Evolutionary conservation across 2,329 filamentous ascomycete genomes (phyloP).

Genomic region (Zymoseptoria pseudotritici): DNA sequence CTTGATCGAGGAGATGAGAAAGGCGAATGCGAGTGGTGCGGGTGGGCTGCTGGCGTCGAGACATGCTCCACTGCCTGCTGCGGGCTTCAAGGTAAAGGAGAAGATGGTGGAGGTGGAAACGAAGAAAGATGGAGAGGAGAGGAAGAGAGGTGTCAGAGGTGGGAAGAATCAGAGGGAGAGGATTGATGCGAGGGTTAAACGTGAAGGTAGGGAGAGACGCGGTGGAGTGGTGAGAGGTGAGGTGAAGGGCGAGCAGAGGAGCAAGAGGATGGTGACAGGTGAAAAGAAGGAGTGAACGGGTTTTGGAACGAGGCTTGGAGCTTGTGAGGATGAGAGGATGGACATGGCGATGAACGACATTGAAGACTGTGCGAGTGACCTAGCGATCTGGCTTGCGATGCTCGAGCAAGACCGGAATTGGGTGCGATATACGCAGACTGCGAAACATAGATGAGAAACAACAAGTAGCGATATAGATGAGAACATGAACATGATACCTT

Average conservation of each 20-base stretch:
- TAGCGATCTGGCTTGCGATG: not conserved
- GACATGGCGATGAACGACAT: not conserved
- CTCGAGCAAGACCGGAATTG: not conserved
- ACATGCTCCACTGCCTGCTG: slow-evolving; percentile 2
- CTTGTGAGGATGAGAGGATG: not conserved
- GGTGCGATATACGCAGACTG: not conserved
- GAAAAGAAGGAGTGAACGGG: not conserved
- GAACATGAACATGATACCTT: not conserved
- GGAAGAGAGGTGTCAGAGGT: not conserved
- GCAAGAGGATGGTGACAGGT: not conserved
- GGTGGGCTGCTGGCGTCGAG: slow-evolving; percentile 9
- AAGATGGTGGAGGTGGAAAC: not conserved
- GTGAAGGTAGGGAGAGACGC: not conserved
- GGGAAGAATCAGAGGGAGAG: not conserved
- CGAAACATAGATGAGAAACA: not conserved
- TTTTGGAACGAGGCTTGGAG: not conserved
- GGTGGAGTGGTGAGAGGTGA: not conserved
- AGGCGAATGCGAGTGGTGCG: not conserved
- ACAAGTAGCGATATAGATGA: not conserved
- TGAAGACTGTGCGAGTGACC: not conserved
- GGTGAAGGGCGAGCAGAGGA: not conserved
- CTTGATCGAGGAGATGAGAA: not conserved
- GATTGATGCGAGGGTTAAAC: not conserved
- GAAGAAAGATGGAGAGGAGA: not conserved
- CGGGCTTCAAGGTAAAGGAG: not conserved